Base-by-base conservation (phyloP, 225 moss, liverwort and hornwort genomes). In the Physcomitrium patens region DNA sequence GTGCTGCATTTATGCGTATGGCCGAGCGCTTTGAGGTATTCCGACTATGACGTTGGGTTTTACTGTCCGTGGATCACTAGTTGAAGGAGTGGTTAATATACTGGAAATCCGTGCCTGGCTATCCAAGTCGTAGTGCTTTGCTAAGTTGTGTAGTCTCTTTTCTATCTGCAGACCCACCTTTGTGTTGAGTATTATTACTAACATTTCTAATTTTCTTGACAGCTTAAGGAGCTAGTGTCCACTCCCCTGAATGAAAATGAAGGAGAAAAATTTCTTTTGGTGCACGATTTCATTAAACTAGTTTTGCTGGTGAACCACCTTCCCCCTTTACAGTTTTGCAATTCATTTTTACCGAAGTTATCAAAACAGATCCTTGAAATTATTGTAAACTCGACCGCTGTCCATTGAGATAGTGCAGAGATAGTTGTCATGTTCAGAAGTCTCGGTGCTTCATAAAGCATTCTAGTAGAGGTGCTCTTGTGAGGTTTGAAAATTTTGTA, bases 251-350 rank as follows among this genome's bases (percentile, higher is more conserved):
- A 47, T 46, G 50, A 75, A 65, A 67, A 77, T 67, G 66, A 67
- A 24, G 69, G 58, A 41, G 74, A 82, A 37, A 93, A 72, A 65
- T 81, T 91, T 58, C 91, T 89, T 67, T 83, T 99, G 80, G 73
- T 94, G 76, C 93, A 91, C 76, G 97, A 99, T 80, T 90, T 99
- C 65, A 81, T 94, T 77, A 92, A 93, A 66, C 80, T 99, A 52
- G 71, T 99, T 79, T 81, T 94, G 73, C 81, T 99, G 87, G 97
- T 99, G 86, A 82, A 69, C 12, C 65, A 56, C 44, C 66, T 68
- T 28, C 54, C 14, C 60, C 23, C 67, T 26, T 72, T 14, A 12
- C 37, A 47, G n/a, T 59, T 45, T 49, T 67, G 53, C 9, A 3
- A 1, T 37, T 4, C 4, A 37, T 37, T 37, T 37, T 2, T 37